Evolutionary conservation across 208 protist genomes (phyloP).

Genomic region (Trypanosoma grayi): DNA sequence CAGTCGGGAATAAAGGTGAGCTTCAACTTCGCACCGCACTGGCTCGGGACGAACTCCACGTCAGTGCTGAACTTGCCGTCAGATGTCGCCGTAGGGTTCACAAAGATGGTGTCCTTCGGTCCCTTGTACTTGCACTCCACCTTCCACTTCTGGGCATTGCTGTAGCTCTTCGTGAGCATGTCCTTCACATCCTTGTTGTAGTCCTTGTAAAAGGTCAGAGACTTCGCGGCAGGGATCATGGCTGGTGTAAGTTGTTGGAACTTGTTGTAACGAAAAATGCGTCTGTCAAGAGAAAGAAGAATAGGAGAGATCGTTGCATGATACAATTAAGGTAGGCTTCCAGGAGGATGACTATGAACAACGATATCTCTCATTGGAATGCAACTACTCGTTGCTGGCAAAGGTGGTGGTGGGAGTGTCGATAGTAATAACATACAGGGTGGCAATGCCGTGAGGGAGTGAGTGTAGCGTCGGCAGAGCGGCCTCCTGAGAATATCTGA

Average conservation of each 20-base stretch:
- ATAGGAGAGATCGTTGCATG: too few relatives aligned
- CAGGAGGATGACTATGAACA: too few relatives aligned
- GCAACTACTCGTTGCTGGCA: too few relatives aligned
- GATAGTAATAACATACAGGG: too few relatives aligned
- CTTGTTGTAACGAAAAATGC: background rate
- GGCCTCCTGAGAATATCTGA: too few relatives aligned
- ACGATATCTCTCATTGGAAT: too few relatives aligned
- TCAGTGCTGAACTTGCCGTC: conserved; percentile 42
- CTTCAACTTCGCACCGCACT: conserved; percentile 48
- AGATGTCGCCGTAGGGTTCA: conserved; percentile 55
- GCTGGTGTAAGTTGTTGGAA: background rate
- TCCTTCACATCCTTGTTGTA: conserved; percentile 80
- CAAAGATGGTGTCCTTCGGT: conserved; percentile 46
- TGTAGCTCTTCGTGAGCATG: conserved; percentile 69
- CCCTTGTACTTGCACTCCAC: conserved; percentile 81
- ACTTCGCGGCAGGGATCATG: conserved; percentile 16
- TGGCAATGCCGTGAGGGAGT: too few relatives aligned
- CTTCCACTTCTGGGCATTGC: conserved; percentile 46
- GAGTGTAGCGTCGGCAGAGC: background rate
- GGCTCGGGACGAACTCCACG: conserved; percentile 48
- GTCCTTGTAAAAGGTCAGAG: conserved; percentile 59
- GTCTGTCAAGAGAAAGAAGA: too few relatives aligned
- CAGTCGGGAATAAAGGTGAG: conserved; percentile 43
- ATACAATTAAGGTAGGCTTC: too few relatives aligned
- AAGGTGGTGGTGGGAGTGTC: background rate